Evolutionary conservation across 257 asterid genomes (phyloP).

Genomic region (Solanum virginianum): DNA sequence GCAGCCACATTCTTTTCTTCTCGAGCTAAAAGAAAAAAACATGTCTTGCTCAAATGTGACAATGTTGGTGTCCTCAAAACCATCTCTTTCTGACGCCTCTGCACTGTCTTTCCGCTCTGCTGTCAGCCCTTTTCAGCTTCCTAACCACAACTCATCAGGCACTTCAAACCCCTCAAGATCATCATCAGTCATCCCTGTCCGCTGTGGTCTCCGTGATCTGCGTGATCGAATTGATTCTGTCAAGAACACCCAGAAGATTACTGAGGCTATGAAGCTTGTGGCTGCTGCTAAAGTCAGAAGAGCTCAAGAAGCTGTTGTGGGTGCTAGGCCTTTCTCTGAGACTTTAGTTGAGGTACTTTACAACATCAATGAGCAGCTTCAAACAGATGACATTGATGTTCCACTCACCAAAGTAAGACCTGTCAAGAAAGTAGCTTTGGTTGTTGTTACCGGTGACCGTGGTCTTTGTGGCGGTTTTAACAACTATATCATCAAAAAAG

Average conservation of each 20-base stretch:
- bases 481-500: slow-evolving; percentile 53
- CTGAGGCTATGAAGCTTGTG: slow-evolving; percentile 96
- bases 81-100: slow-evolving; percentile 53
- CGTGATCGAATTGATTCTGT: slow-evolving; percentile 75
- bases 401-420: slow-evolving; percentile 70
- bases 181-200: slow-evolving; percentile 43
- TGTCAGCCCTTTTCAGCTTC: slow-evolving; percentile 52
- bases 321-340: slow-evolving; percentile 82
- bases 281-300: slow-evolving; percentile 93
- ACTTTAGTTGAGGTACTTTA: slow-evolving; percentile 83
- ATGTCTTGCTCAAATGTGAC: slow-evolving; percentile 83
- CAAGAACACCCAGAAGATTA: slow-evolving; percentile 84
- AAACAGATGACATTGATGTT: slow-evolving; percentile 58
- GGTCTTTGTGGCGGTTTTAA: slow-evolving; percentile 93
- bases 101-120: slow-evolving; percentile 56
- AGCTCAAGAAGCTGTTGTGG: slow-evolving; percentile 93
- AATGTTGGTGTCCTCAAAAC: slow-evolving; percentile 66
- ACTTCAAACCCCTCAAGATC: slow-evolving; percentile 30
- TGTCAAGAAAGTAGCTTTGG: slow-evolving; percentile 81
- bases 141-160: slow-evolving; percentile 15
- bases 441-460: slow-evolving; percentile 89
- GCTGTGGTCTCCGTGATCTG: slow-evolving; percentile 66
- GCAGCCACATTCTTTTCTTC: not conserved
- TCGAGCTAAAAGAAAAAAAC: slow-evolving; percentile 5
- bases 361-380: slow-evolving; percentile 92